Evolutionary conservation across 1,139 yeast species (phyloP), one percentile per base, ranked within the genome.

Genomic region (Kazachstania sp.): DNA sequence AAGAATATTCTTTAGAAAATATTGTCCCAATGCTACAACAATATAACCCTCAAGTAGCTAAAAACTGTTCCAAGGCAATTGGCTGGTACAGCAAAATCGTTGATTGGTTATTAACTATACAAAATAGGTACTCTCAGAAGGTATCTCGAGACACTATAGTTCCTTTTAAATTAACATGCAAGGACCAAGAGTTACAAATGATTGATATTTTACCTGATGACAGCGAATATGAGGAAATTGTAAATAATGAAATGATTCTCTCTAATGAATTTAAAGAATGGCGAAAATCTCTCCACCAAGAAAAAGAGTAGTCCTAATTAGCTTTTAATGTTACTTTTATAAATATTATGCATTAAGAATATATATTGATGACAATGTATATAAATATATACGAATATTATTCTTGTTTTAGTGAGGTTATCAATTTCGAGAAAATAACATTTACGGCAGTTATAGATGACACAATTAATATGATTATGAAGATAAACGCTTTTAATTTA

Each of bases 21-120:
- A 73, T 92, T 30, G 97, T 97, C 0, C 52, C 78, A 1, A 58
- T 74, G 47, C 70, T 78, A 58, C 61, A 58, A 54, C 60, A 47
- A 51, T 63, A 54, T 51, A 69, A 63, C 60, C 77, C 81, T n/a
- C 63, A 63, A 30, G 70, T 74, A 55, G 71, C 77, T 51, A 79
- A 79, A 56, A 58, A 44, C n/a, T 90, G 95, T 54, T 75, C 81
- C 63, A 86, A 80, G 50, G 81, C 92, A 4, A 71, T 88, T 49
- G 83, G 81, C 58, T 88, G 94, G 79, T 86, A 86, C 63, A 90
- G 90, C 4, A 90, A 92, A 0, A 77, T 83, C 31, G 70, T 86
- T 45, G 87, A 83, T 48, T 90, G 96, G 95, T 63, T 88, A 15
- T 67, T 69, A 44, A 71, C 71, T 16, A 71, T 68, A 29, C 68